phyloP scores from a whole-genome alignment of 257 asterid genomes.

The Henckelia pumila region DNA sequence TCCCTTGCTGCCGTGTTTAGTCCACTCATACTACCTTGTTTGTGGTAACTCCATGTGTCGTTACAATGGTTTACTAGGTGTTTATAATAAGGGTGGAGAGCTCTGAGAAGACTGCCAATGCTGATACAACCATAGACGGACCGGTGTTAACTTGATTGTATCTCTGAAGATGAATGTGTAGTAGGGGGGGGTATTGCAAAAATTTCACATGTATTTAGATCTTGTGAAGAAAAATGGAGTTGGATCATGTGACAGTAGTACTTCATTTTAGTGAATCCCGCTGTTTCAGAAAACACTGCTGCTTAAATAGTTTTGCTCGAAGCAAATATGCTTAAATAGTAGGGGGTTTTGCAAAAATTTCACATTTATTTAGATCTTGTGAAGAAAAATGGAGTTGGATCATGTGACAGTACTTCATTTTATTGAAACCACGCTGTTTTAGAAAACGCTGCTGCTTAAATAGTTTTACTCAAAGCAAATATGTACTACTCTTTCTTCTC shows the following conservation, averaged over 20 bases:
- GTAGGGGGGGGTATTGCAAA: neutral
- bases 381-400: neutral
- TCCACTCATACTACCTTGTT: neutral
- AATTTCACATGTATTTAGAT: neutral
- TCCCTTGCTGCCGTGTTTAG: neutral
- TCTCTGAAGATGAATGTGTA: neutral
- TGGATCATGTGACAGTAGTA: neutral
- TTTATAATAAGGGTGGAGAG: conserved; percentile 42
- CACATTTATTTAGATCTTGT: neutral
- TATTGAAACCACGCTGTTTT: too few species aligned
- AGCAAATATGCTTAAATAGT: neutral
- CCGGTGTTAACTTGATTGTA: neutral
- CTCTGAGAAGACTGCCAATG: conserved; percentile 21
- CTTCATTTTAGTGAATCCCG: neutral
- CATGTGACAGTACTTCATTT: neutral
- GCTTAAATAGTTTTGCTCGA: neutral
- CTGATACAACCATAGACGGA: conserved; percentile 15
- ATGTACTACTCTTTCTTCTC: conserved; percentile 37
- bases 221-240: neutral
- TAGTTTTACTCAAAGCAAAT: neutral
- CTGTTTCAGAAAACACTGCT: neutral
- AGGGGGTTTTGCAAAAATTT: neutral
- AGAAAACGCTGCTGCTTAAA: neutral
- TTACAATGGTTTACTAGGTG: conserved; percentile 27
- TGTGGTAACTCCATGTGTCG: neutral